These are phyloP conservation scores for Plantago rigida DNA, from an alignment of 305 asterid genomes.

Conservation along the genomic window DNA sequence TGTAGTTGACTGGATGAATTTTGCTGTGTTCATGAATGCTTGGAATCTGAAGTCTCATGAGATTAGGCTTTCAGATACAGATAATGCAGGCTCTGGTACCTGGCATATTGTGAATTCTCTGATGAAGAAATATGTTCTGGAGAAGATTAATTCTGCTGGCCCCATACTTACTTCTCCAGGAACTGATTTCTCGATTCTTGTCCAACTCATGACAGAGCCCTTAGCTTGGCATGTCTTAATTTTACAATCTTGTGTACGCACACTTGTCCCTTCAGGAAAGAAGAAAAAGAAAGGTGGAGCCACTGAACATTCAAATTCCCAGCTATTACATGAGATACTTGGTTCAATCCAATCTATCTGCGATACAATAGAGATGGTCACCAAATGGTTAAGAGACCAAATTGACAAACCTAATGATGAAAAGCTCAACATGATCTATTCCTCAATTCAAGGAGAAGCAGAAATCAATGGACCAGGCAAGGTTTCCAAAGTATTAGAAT, in stretches of 20 bases:
- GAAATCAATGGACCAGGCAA: constrained; percentile 56
- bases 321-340: constrained; percentile 39
- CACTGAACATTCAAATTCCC: constrained; percentile 43
- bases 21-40: constrained; percentile 74
- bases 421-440: constrained; percentile 40
- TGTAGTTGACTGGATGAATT: constrained; percentile 73
- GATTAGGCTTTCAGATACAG: constrained; percentile 33
- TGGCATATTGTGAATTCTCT: constrained; percentile 65
- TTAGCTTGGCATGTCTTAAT: constrained; percentile 79
- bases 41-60: constrained; percentile 66
- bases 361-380: constrained; percentile 45
- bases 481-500: constrained; percentile 40
- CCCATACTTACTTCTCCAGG: constrained; percentile 69
- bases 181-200: constrained; percentile 47
- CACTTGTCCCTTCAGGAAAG: constrained; percentile 65
- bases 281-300: constrained; percentile 89
- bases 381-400: constrained; percentile 65
- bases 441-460: constrained; percentile 37
- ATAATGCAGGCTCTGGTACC: constrained; percentile 30
- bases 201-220: constrained; percentile 80
- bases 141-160: constrained; percentile 49
- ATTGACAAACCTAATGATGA: constrained; percentile 41
- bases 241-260: constrained; percentile 60
- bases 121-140: constrained; percentile 47
- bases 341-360: constrained; percentile 55